These are phyloP conservation scores for Pyronema omphalodes DNA, from an alignment of 495 filamentous ascomycete genomes.

Conservation along the genomic window DNA sequence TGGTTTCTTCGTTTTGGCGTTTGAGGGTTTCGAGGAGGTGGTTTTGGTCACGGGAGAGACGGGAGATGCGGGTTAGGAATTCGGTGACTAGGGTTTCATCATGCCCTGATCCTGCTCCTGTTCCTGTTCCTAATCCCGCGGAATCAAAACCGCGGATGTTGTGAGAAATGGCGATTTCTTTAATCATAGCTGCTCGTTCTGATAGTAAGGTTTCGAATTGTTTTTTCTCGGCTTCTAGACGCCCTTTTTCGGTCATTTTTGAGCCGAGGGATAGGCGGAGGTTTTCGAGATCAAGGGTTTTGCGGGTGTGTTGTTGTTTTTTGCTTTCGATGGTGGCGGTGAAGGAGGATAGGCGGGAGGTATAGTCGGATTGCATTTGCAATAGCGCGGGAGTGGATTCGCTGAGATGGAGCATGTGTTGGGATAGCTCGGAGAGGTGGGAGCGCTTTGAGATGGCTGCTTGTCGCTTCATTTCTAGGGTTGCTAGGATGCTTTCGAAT, in stretches of 20 bases:
- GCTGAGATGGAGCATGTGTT: conserved; percentile 52
- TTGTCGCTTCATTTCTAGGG: conserved; percentile 56
- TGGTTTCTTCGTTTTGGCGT: conserved; percentile 49
- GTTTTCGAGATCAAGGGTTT: conserved; percentile 43
- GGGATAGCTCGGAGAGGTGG: conserved; percentile 35
- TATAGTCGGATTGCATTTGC: conserved; percentile 61
- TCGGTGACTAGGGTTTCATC: conserved; percentile 51
- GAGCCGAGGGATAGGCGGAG: conserved; percentile 38
- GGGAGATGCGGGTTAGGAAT: conserved; percentile 63
- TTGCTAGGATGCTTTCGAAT: conserved; percentile 45
- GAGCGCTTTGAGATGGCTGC: conserved; percentile 41
- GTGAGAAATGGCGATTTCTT: conserved; percentile 58
- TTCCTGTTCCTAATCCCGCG: too few relatives aligned
- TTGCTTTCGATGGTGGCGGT: conserved; percentile 43
- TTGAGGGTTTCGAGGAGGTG: conserved; percentile 47
- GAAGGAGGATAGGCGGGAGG: conserved; percentile 47
- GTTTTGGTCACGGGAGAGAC: conserved; percentile 57
- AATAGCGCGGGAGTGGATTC: conserved; percentile 66
- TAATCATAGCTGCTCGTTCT: conserved; percentile 51
- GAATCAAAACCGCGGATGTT: conserved; percentile 69
- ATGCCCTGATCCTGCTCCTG: conserved; percentile 27
- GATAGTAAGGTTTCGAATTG: conserved; percentile 64
- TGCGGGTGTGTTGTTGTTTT: conserved; percentile 40
- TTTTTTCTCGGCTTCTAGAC: conserved; percentile 66
- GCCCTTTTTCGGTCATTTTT: conserved; percentile 71